These are phyloP conservation scores for Fusarium dlaminii DNA, from an alignment of 2,329 filamentous ascomycete species.

Conservation along the genomic window DNA sequence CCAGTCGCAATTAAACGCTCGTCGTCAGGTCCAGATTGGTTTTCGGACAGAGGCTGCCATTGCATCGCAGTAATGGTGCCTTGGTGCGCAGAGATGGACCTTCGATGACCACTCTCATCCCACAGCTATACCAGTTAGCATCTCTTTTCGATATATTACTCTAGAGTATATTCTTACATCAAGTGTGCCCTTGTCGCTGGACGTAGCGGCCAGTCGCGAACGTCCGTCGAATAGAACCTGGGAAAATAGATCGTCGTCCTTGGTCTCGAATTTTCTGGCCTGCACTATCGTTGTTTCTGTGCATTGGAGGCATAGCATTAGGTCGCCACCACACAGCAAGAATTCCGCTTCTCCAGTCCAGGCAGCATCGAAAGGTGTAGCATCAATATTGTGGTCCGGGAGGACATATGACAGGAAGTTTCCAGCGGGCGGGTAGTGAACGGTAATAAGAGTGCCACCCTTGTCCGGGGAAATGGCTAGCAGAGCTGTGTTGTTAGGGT, in stretches of 20 bases:
- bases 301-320: slow-evolving; percentile 60
- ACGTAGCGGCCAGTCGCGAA: slow-evolving; percentile 65
- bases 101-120: slow-evolving; percentile 63
- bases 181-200: slow-evolving; percentile 67
- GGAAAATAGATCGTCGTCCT: slow-evolving; percentile 62
- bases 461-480: slow-evolving; percentile 67
- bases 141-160: neutral
- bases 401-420: slow-evolving; percentile 60
- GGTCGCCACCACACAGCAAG: slow-evolving; percentile 65
- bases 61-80: slow-evolving; percentile 66
- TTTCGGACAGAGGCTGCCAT: slow-evolving; percentile 64
- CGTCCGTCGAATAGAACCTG: slow-evolving; percentile 66
- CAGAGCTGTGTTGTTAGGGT: slow-evolving; percentile 63
- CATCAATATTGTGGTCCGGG: slow-evolving; percentile 59
- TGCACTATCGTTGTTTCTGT: slow-evolving; percentile 57
- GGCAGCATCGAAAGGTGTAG: slow-evolving; percentile 64
- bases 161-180: slow-evolving; percentile 60
- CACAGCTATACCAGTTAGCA: slow-evolving; percentile 56
- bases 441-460: slow-evolving; percentile 63
- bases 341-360: slow-evolving; percentile 70
- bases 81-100: slow-evolving; percentile 67
- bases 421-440: slow-evolving; percentile 58
- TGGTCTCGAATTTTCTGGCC: slow-evolving; percentile 61
- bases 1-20: slow-evolving; percentile 70
- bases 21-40: slow-evolving; percentile 52